Base-by-base conservation (phyloP, 495 filamentous ascomycete genomes). In the Bacidia rubella region DNA sequence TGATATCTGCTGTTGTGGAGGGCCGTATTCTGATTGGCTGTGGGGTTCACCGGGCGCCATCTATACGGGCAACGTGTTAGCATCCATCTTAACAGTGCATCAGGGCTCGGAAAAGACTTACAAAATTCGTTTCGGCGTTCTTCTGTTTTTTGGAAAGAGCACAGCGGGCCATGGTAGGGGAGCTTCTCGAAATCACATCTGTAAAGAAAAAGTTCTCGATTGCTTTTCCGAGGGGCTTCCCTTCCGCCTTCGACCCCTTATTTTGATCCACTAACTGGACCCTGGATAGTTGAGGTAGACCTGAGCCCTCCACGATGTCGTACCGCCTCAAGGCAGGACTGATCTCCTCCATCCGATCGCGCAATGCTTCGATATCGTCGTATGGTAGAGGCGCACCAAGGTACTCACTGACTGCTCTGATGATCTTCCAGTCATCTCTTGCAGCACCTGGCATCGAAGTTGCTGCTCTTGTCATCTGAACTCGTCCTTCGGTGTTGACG, bases 151-250 rank as follows among this genome's bases (percentile, higher is more conserved):
- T 94, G 46, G 87, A 84, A 39, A 84, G 89, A 15, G 86, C 89
- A 71, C 88, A 95, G 60, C 92, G 79, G 24, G 92, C 90, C 92
- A 98, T 98, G 27, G 92, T 98, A 29, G 90, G 87, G 46, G 87
- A 94, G 69, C 87, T 93, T 74, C 93, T 82, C 11, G 87, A 92
- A 63, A 98, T 96, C 20, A 81, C 77, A 67, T 98, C 92, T 55
- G 92, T 98, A 65, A 98, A 95, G 71, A 85, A 98, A 68, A 97
- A 98, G 66, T 98, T 86, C 59, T 95, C 79, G 57, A 98, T 85
- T 24, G 84, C 80, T 69, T 81, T 85, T 72, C 78, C 85, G 64
- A 98, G 75, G 2, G 83, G 80, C 61, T 74, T 67, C 68, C 83
- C 2, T 20, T 52, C 57, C 22, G 77, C 50, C 65, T 87, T 82